phyloP scores from a whole-genome alignment of 345 rosid species.

The Linum usitatissimum region DNA sequence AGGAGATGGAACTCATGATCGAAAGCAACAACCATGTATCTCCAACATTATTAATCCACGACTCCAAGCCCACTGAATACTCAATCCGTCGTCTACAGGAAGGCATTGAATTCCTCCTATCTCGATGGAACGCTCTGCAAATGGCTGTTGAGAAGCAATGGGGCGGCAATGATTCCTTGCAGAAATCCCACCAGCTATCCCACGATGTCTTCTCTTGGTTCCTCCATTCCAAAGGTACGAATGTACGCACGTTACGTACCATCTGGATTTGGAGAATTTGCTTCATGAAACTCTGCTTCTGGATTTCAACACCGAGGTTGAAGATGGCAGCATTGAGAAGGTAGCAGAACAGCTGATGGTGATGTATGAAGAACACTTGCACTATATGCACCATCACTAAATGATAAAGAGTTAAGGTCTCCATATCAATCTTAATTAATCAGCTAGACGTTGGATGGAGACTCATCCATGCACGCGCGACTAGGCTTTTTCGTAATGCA shows the following conservation, averaged over 20 bases:
- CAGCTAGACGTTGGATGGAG: background rate
- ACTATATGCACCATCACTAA: slow-evolving; percentile 9
- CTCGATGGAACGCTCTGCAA: slow-evolving; percentile 68
- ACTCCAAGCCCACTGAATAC: background rate
- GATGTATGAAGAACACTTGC: slow-evolving; percentile 33
- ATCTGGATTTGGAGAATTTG: slow-evolving; percentile 37
- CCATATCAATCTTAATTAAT: too few relatives aligned
- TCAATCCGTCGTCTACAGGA: slow-evolving; percentile 25
- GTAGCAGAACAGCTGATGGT: slow-evolving; percentile 47
- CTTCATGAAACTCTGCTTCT: slow-evolving; percentile 66
- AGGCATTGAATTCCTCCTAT: slow-evolving; percentile 36
- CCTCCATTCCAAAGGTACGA: slow-evolving; percentile 35
- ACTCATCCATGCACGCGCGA: background rate
- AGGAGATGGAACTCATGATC: slow-evolving; percentile 13
- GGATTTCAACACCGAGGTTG: slow-evolving; percentile 71
- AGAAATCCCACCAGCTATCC: slow-evolving; percentile 36
- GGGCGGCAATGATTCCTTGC: slow-evolving; percentile 66
- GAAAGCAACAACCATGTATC: background rate
- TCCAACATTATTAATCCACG: slow-evolving; percentile 13
- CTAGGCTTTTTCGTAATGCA: background rate
- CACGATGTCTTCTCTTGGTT: slow-evolving; percentile 42
- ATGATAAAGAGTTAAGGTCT: background rate
- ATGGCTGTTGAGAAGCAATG: slow-evolving; percentile 66
- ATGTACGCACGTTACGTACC: too few relatives aligned
- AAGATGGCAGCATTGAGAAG: slow-evolving; percentile 88